Conservation (phyloP, 2,329 filamentous ascomycete genomes). For the Nemania sp. region DNA sequence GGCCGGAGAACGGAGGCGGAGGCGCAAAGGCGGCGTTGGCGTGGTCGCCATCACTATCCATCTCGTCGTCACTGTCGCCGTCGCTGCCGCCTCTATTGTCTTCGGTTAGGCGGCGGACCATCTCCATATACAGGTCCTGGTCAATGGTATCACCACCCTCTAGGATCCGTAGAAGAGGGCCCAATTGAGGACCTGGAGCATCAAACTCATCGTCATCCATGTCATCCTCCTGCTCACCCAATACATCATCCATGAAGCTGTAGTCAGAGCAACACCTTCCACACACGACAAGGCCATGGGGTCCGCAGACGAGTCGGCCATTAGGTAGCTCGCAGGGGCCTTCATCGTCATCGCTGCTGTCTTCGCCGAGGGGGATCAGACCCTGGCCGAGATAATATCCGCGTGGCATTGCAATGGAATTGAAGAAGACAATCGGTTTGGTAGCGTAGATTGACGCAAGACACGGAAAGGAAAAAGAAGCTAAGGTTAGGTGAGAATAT, state of each 20-base stretch:
- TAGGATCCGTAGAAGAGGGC: no score
- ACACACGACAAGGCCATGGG: conserved; percentile 41
- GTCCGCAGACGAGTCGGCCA: conserved; percentile 43
- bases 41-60: no score
- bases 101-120: no score
- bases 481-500: no score
- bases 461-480: neutral
- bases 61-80: neutral
- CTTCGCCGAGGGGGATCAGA: conserved; percentile 29
- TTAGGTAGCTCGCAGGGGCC: conserved; percentile 41
- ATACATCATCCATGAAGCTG: conserved; percentile 32
- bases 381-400: conserved; percentile 37
- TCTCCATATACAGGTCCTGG: no score
- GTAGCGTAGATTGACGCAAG: neutral
- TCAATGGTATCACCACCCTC: no score
- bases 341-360: conserved; percentile 41
- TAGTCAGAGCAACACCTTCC: conserved; percentile 42
- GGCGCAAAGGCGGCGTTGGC: no score
- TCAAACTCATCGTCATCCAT: neutral
- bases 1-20: no score
- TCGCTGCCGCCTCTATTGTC: no score
- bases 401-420: conserved; percentile 30
- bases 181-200: no score
- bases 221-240: conserved; percentile 5
- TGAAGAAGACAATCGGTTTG: neutral